Evolutionary conservation across 371 early-diverging fungal genomes (phyloP).

Genomic region (Globomyces sp.): DNA sequence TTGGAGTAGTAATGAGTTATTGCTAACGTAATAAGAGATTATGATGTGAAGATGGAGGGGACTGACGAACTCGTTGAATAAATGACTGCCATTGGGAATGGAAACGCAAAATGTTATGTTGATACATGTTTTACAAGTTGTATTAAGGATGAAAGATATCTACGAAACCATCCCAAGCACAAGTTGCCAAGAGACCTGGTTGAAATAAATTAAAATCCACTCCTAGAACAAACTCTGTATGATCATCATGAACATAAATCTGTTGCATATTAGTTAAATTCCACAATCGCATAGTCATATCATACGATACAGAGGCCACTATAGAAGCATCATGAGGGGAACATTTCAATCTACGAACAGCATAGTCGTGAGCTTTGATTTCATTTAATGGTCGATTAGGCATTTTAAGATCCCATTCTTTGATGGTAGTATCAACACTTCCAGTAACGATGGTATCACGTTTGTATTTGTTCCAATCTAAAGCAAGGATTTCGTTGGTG

Average conservation of each 20-base stretch:
- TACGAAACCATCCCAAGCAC: slow-evolving; percentile 91
- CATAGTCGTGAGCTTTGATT: slow-evolving; percentile 84
- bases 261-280: slow-evolving; percentile 49
- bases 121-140: background rate
- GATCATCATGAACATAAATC: slow-evolving; percentile 58
- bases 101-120: no score
- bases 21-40: no score
- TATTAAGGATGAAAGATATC: slow-evolving; percentile 23
- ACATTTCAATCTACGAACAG: slow-evolving; percentile 84
- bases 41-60: no score
- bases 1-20: no score
- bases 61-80: no score
- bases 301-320: slow-evolving; percentile 81
- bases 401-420: slow-evolving; percentile 87
- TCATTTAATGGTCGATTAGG: slow-evolving; percentile 65
- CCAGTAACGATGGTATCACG: slow-evolving; percentile 77
- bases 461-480: slow-evolving; percentile 95
- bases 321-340: slow-evolving; percentile 84
- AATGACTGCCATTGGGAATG: no score
- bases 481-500: slow-evolving; percentile 75
- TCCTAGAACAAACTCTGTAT: slow-evolving; percentile 94
- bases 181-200: slow-evolving; percentile 83
- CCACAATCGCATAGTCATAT: slow-evolving; percentile 94
- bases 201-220: slow-evolving; percentile 84
- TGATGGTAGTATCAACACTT: slow-evolving; percentile 81